Evolutionary conservation across 345 rosid species (phyloP).

Genomic region (Toxicodendron radicans): DNA sequence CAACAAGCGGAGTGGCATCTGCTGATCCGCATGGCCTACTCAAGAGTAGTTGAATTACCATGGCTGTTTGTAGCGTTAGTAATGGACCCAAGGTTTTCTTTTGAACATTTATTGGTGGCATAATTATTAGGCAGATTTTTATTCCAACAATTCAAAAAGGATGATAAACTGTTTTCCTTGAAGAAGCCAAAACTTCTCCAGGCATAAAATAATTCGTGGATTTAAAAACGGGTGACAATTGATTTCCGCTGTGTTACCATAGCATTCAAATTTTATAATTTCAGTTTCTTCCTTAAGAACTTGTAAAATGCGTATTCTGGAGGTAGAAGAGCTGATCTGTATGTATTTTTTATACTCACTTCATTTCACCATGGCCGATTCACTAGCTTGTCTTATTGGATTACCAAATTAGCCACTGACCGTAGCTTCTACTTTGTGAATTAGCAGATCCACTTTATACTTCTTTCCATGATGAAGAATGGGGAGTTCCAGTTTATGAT

Average conservation of each 20-base stretch:
- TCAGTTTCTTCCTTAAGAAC: not conserved
- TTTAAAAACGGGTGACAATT: not conserved
- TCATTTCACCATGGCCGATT: not conserved
- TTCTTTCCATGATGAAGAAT: slow-evolving; percentile 78
- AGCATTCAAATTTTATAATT: not conserved
- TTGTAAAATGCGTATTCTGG: not conserved
- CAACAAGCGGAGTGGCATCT: not conserved
- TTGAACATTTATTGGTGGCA: not conserved
- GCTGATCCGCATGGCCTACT: not conserved
- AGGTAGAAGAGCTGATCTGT: not conserved
- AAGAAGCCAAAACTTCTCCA: not conserved
- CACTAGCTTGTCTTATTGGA: not conserved
- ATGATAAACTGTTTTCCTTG: not conserved
- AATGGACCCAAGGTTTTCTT: not conserved
- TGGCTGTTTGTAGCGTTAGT: not conserved
- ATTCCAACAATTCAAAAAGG: not conserved
- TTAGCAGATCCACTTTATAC: slow-evolving; percentile 61
- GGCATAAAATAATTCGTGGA: not conserved
- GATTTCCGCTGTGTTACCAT: not conserved
- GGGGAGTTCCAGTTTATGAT: slow-evolving; percentile 82
- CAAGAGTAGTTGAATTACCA: not conserved
- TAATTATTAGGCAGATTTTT: not conserved
- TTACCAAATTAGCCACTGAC: not conserved
- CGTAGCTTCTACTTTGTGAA: not conserved
- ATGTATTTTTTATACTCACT: not conserved